Conservation (phyloP, 495 filamentous ascomycete genomes). For the Hyaloscypha bicolor region DNA sequence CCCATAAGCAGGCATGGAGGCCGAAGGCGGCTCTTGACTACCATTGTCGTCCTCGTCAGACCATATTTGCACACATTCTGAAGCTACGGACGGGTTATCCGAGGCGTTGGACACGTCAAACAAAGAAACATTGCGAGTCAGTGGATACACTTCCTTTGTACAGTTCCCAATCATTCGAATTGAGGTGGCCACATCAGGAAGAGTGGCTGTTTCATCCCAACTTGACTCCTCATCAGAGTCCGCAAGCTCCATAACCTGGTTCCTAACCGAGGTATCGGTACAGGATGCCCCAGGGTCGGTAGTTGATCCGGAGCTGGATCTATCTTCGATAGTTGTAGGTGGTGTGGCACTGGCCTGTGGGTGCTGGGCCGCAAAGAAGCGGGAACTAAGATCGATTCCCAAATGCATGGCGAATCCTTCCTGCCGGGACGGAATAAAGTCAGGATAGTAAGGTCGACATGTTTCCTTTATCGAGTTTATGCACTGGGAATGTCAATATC, state of each 20-base stretch:
- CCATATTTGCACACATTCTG: neutral
- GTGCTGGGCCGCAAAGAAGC: neutral
- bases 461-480: neutral
- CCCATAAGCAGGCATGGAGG: neutral
- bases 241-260: neutral
- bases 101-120: neutral
- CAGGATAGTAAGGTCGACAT: neutral
- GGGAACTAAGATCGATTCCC: neutral
- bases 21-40: neutral
- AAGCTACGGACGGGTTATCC: neutral
- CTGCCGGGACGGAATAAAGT: neutral
- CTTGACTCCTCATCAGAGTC: neutral
- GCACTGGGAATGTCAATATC: neutral
- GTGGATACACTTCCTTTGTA: neutral
- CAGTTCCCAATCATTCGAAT: neutral
- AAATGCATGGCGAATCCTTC: neutral
- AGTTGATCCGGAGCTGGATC: neutral
- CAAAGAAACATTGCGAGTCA: neutral
- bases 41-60: neutral
- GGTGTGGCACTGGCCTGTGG: neutral
- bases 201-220: neutral
- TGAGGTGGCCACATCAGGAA: neutral
- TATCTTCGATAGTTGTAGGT: neutral
- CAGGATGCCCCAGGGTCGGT: neutral
- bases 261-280: neutral